Base-by-base conservation (phyloP, 1,139 yeast genomes). In the Hanseniaspora sp. region DNA sequence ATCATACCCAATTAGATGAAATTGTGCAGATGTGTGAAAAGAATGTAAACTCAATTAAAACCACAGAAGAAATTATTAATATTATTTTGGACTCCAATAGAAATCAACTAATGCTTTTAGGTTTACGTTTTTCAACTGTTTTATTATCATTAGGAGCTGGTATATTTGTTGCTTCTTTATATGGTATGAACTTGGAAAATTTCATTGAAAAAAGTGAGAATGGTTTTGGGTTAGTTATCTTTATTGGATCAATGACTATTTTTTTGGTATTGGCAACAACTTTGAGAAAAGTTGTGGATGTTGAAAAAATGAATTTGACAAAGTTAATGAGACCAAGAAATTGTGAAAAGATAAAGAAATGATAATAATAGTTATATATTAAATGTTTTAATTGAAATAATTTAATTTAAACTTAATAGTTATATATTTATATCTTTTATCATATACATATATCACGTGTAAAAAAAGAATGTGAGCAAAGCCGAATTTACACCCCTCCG, bases 171-270 rank as follows among this genome's bases (percentile, higher is more conserved):
- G 90, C 88, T 1, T 86, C 94, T 0, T 74, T 82, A 53, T 85
- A 83, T 62, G 95, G 95, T 45, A 84, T 84, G 94, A 85, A 85
- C 63, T 70, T 84, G 63, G 82, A 82, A 57, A 85, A 83, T 64
- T 83, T 82, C 64, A 79, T 85, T 12, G 95, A 85, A 64, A 87
- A 83, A 37, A 74, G 80, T 3, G 68, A 73, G 52, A 62, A 67
- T 55, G 85, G 86, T 49, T 82, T 80, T 64, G 73, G 72, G 1
- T 63, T 74, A 0, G 74, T 80, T 18, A 48, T 63, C 1, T 55
- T 58, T 3, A 28, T 63, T 6, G 63, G 67, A 33, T 30, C 61
- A 9, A 28, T 64, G 7, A 54, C 60, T 11, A 62, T 64, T 55
- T 54, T 59, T 13, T 56, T 60, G 54, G 54, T 75, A 9, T 71